These are phyloP conservation scores for Hortiboletus campestris DNA, from an alignment of 768 basidiomycete species.

Conservation along the genomic window DNA sequence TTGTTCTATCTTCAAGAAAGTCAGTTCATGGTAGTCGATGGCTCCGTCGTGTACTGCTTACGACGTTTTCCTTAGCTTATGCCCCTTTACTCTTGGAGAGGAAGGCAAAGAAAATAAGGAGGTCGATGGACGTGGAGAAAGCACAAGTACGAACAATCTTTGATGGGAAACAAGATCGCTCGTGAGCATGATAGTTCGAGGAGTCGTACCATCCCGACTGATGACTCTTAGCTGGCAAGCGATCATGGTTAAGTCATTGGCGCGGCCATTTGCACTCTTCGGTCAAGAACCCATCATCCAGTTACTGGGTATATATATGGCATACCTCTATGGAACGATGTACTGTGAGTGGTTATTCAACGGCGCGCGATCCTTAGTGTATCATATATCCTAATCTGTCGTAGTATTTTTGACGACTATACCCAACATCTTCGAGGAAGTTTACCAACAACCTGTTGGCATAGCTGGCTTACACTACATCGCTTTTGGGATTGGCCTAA, in stretches of 20 bases:
- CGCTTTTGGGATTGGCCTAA: slow-evolving; percentile 64
- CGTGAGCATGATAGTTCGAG: slow-evolving; percentile 33
- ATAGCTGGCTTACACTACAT: slow-evolving; percentile 70
- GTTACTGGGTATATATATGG: slow-evolving; percentile 64
- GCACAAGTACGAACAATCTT: slow-evolving; percentile 48
- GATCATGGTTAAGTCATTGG: slow-evolving; percentile 52
- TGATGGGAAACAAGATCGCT: slow-evolving; percentile 39
- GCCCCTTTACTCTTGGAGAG: slow-evolving; percentile 39
- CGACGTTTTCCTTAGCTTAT: slow-evolving; percentile 23
- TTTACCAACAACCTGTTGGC: slow-evolving; percentile 55
- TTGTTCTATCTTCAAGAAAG: slow-evolving; percentile 63
- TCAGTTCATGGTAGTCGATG: slow-evolving; percentile 27
- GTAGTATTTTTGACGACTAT: slow-evolving; percentile 68
- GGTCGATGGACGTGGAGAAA: slow-evolving; percentile 49
- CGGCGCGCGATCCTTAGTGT: background rate
- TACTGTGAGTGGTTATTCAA: slow-evolving; percentile 46
- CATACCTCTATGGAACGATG: slow-evolving; percentile 62
- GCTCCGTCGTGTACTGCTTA: slow-evolving; percentile 11
- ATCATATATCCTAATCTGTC: background rate
- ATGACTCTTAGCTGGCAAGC: slow-evolving; percentile 42
- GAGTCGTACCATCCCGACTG: background rate
- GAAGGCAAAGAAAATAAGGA: slow-evolving; percentile 49
- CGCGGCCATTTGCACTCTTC: slow-evolving; percentile 69
- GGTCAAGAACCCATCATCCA: slow-evolving; percentile 63
- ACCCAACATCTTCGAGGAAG: slow-evolving; percentile 51